Percentiles rank a stretch among this genome's conserved stretches.
phyloP scores from a whole-genome alignment of 2,329 filamentous ascomycete genomes.

The Bipolaris cookei region DNA sequence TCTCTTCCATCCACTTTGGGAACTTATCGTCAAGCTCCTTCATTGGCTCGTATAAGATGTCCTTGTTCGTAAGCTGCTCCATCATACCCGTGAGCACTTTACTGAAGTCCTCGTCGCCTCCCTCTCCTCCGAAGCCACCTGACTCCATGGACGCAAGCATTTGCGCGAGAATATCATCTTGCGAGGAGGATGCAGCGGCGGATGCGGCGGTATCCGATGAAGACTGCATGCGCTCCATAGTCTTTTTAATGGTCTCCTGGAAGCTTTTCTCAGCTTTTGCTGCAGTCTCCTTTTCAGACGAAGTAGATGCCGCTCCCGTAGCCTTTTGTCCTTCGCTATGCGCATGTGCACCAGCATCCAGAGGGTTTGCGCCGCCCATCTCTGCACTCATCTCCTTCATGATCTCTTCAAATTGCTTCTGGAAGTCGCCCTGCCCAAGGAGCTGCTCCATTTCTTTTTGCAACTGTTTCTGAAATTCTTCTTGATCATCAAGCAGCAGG shows the following conservation, averaged over 20 bases:
- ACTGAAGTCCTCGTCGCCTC: slow-evolving; percentile 81
- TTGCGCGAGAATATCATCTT: slow-evolving; percentile 85
- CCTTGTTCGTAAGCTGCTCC: slow-evolving; percentile 98
- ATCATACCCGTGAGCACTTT: slow-evolving; percentile 98
- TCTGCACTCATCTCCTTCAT: slow-evolving; percentile 70
- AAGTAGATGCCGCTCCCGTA: slow-evolving; percentile 5
- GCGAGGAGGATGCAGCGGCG: slow-evolving; percentile 64
- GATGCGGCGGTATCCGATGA: slow-evolving; percentile 86
- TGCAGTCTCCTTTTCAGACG: slow-evolving; percentile 18
- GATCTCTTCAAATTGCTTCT: slow-evolving; percentile 78
- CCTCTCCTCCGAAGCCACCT: slow-evolving; percentile 61
- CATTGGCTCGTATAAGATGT: slow-evolving; percentile 98
- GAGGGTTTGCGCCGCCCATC: slow-evolving; percentile 32
- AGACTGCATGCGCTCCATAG: slow-evolving; percentile 94
- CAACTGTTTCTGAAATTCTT: slow-evolving; percentile 84
- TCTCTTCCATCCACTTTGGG: slow-evolving; percentile 84
- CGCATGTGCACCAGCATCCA: slow-evolving; percentile 23
- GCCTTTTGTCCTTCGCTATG: slow-evolving; percentile 30
- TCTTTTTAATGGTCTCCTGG: slow-evolving; percentile 88
- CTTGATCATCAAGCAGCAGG: slow-evolving; percentile 50
- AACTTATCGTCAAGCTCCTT: slow-evolving; percentile 95
- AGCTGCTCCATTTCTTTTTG: slow-evolving; percentile 88
- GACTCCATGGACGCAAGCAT: slow-evolving; percentile 87
- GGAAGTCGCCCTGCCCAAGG: slow-evolving; percentile 75
- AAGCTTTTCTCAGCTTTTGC: slow-evolving; percentile 71